These are phyloP conservation scores for Ruellia speciosa DNA, from an alignment of 305 asterid genomes.

Conservation along the genomic window DNA sequence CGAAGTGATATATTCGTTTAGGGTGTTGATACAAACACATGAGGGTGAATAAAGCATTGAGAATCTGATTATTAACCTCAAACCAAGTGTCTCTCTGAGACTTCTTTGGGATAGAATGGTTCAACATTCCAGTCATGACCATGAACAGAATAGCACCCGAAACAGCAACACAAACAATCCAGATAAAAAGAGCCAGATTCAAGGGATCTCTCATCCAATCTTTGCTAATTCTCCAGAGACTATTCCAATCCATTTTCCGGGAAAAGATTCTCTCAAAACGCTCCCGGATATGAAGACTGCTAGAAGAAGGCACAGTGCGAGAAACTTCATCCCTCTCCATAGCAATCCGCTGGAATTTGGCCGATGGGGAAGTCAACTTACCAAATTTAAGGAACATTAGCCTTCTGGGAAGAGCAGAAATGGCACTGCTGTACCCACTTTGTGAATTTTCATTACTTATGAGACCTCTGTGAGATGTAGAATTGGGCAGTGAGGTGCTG, in stretches of 20 bases:
- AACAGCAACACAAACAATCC: conserved; percentile 69
- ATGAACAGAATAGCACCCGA: conserved; percentile 86
- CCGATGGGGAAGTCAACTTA: conserved; percentile 57
- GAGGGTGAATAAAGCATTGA: conserved; percentile 89
- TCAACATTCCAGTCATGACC: conserved; percentile 94
- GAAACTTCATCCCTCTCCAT: conserved; percentile 54
- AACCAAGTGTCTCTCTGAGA: conserved; percentile 78
- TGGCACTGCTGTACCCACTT: conserved; percentile 19
- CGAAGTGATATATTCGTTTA: conserved; percentile 60
- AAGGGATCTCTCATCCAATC: conserved; percentile 79
- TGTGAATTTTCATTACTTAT: conserved; percentile 30
- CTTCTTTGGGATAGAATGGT: conserved; percentile 63
- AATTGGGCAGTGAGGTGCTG: conserved; percentile 38
- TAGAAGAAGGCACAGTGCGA: conserved; percentile 61
- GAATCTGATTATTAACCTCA: conserved; percentile 89
- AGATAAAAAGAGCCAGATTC: conserved; percentile 68
- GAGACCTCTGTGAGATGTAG: conserved; percentile 57
- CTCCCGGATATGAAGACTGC: conserved; percentile 61
- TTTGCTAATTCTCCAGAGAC: conserved; percentile 40
- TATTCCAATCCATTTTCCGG: conserved; percentile 49
- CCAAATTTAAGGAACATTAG: conserved; percentile 46
- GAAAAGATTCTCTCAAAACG: conserved; percentile 47
- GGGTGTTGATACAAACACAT: conserved; percentile 95
- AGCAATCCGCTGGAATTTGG: conserved; percentile 57
- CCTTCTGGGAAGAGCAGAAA: conserved; percentile 36